Base-by-base conservation (phyloP, 176 grass and related monocot species). In the Triticum urartu region DNA sequence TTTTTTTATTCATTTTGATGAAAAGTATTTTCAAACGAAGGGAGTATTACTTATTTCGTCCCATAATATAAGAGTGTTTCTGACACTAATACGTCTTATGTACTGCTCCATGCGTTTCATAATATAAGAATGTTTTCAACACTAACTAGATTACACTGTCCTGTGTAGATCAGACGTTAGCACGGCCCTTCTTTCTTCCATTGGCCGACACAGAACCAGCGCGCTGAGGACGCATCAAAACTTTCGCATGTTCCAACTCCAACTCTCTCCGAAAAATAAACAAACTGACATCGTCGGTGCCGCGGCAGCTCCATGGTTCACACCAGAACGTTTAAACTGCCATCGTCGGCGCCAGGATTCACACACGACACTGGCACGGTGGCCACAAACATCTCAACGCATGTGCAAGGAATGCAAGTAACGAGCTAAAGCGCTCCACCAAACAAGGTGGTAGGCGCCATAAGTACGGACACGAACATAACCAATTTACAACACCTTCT, bases 401-500 rank as follows among this genome's bases (percentile, higher is more conserved):
- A 54, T 20, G 28, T 4, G 22, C 2, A 42, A 39, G 28, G 24
- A 32, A 52, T 76, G 72, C 72, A 76, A 76, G 42, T 48, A 74
- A 62, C 13, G 18, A 59, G 18, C 15, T 80, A 59, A 15, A 67
- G 13, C 21, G 33, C 26, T 67, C 7, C 20, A 14, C 43, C 18
- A 3, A 64, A 64, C 7, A 75, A 14, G 33, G 56, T 36, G 33
- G n/a, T 62, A 66, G 71, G 71, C 26, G 62, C 59, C 62, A 79
- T 14, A 30, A 5, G 35, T 77, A 82, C 24, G 45, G 21, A n/a
- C 47, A 25, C 1, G 9, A 21, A 63, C 35, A 35, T 50, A 47
- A 74, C 88, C 71, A 82, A 90, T 82, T 77, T 82, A 90, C 83
- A 82, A 15, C 20, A 20, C 25, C 73, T 26, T 18, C 50, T 54